A percentile compares a stretch with the other conserved stretches of the same genome.
Conservation (phyloP, 495 filamentous ascomycete species). For the Xylaria cubensis region DNA sequence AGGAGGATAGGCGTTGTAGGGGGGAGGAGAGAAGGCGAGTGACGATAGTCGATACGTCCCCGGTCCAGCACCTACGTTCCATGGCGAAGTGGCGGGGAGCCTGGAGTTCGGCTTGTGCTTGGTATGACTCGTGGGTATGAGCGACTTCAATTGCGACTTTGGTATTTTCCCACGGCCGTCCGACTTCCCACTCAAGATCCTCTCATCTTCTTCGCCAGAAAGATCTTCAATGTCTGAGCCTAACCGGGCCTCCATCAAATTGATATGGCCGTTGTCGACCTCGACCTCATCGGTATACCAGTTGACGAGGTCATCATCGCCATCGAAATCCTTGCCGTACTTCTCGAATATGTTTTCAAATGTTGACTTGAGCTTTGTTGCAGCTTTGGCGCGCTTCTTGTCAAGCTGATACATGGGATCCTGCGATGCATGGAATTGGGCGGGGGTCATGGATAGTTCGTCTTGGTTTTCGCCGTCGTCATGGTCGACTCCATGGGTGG, state of each 20-base stretch:
- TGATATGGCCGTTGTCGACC: slow-evolving; percentile 85
- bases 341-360: slow-evolving; percentile 90
- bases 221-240: slow-evolving; percentile 40
- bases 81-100: not conserved
- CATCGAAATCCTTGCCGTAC: slow-evolving; percentile 82
- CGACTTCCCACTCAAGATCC: slow-evolving; percentile 30
- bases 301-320: slow-evolving; percentile 83
- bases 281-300: slow-evolving; percentile 76
- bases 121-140: slow-evolving; percentile 19
- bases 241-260: slow-evolving; percentile 60
- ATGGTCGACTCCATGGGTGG: slow-evolving; percentile 41
- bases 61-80: not conserved
- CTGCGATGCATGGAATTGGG: slow-evolving; percentile 50
- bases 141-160: slow-evolving; percentile 27
- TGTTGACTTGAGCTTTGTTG: slow-evolving; percentile 72
- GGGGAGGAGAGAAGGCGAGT: slow-evolving; percentile 23
- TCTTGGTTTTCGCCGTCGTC: slow-evolving; percentile 51
- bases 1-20: slow-evolving; percentile 22
- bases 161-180: not conserved
- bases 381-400: slow-evolving; percentile 65
- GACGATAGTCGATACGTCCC: slow-evolving; percentile 21
- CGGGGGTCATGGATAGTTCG: slow-evolving; percentile 50
- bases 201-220: slow-evolving; percentile 36
- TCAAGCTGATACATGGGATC: slow-evolving; percentile 61
- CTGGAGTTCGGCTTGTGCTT: slow-evolving; percentile 9